Evolutionary conservation across 1,284 basidiomycete genomes (phyloP).

Genomic region (Pyrrhoderma noxium): DNA sequence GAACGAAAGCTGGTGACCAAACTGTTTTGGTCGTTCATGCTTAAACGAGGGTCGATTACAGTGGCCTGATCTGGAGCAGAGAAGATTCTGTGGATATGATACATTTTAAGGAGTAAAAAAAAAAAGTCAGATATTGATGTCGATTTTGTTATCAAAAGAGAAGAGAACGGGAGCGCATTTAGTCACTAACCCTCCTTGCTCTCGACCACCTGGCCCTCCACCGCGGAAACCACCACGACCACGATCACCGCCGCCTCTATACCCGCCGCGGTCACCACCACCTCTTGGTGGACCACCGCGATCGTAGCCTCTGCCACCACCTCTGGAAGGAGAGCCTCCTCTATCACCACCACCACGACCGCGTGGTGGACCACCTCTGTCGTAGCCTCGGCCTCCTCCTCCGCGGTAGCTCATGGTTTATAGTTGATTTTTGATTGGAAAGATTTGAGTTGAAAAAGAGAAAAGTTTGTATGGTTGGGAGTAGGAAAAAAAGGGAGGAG

Average conservation of each 20-base stretch:
- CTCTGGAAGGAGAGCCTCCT: slow-evolving; percentile 28
- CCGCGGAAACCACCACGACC: slow-evolving; percentile 24
- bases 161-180: no score
- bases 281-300: slow-evolving; percentile 28
- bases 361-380: slow-evolving; percentile 17
- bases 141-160: no score
- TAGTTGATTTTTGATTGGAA: not conserved
- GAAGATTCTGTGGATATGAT: slow-evolving; percentile 41
- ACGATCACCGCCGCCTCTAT: slow-evolving; percentile 28
- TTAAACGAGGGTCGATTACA: slow-evolving; percentile 51
- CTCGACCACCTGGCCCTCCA: slow-evolving; percentile 17
- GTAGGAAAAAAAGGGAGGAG: not conserved
- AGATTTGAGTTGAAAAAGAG: not conserved
- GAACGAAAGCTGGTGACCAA: slow-evolving; percentile 44
- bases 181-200: slow-evolving; percentile 43
- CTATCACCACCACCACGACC: slow-evolving; percentile 13
- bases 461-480: not conserved
- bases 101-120: not conserved
- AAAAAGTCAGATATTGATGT: not conserved
- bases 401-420: slow-evolving; percentile 27
- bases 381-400: slow-evolving; percentile 27
- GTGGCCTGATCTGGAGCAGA: slow-evolving; percentile 37
- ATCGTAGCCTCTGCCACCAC: slow-evolving; percentile 27
- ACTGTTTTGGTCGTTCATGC: slow-evolving; percentile 47
- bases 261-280: slow-evolving; percentile 28